Evolutionary conservation across 352 stramenopile species (phyloP), one percentile per base, ranked within the genome.

Genomic region (Peronosclerospora sorghi): DNA sequence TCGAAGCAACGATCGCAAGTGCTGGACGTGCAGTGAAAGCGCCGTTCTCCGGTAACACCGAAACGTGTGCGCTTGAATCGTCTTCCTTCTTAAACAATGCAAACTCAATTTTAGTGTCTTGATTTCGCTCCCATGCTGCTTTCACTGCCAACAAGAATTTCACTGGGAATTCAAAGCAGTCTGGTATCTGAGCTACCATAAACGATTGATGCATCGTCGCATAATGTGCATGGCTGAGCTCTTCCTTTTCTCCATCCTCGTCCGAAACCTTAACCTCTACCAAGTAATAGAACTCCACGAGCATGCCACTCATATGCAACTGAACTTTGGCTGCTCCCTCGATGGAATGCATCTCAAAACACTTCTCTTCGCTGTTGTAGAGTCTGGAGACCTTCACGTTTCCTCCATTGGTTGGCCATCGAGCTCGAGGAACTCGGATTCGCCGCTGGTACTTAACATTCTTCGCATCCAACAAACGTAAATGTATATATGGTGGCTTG

Each of bases 311-410:
- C 9, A 39, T 14, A 38, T 70, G 56, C 29, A 82, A 30, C 14
- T 39, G 42, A 24, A 77, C 59, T 35, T 64, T 62, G 15, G 73
- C 71, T 6, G 62, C 58, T 15, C 76, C 71, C n/a, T 86, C 76
- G 13, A 83, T 64, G 9, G 76, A 88, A 32, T 70, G 59, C 41
- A 88, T 60, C 45, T 83, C 61, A 19, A 82, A 83, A 9, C 59
- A 38, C 23, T 58, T 53, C 5, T 52, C 45, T 13, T 48, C 13
- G 10, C 45, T 21, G 32, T 83, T 67, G 28, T 66, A 51, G 29
- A 70, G 37, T 35, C 44, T 58, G 6, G 45, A 41, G 20, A 56
- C 42, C 29, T 48, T 46, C 26, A 75, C 45, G 15, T 54, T 57
- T 9, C 24, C 29, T 27, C 48, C 42, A 21, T 23, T 21, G n/a